phyloP scores from a whole-genome alignment of 2,329 filamentous ascomycete species.

The Xylariales sp. region DNA sequence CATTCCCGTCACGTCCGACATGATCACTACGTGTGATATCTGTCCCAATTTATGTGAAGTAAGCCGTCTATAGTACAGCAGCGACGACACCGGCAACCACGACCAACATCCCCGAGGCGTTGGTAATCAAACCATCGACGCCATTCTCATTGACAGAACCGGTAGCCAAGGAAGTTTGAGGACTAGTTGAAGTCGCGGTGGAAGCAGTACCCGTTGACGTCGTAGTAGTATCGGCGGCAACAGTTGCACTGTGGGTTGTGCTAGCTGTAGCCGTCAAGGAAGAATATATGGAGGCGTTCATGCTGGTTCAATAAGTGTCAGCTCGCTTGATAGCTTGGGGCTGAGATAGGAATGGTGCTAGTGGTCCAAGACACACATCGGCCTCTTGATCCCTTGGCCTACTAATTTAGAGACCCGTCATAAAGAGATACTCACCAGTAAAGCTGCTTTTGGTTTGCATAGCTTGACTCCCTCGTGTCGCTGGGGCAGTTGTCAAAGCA shows the following conservation, averaged over 20 bases:
- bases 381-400: no score
- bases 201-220: conserved; percentile 7
- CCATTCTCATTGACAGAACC: conserved; percentile 5
- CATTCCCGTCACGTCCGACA: no score
- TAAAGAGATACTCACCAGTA: conserved; percentile 29
- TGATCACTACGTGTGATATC: no score
- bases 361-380: no score
- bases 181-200: not conserved
- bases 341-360: no score
- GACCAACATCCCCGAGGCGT: conserved; percentile 17
- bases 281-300: conserved; percentile 23
- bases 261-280: conserved; percentile 15
- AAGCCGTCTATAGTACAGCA: conserved; percentile 21
- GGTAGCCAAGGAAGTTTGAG: conserved; percentile 2
- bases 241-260: conserved; percentile 7
- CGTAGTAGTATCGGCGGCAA: conserved; percentile 1
- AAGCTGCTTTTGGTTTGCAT: conserved; percentile 19
- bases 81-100: conserved; percentile 22
- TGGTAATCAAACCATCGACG: conserved; percentile 11
- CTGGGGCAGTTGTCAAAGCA: conserved; percentile 63
- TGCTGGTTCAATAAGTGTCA: conserved; percentile 12
- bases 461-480: conserved; percentile 26
- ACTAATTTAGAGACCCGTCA: no score
- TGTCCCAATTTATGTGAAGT: no score
- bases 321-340: no score